phyloP scores from a whole-genome alignment of 805 yeast species.

The Candida tammaniensis region DNA sequence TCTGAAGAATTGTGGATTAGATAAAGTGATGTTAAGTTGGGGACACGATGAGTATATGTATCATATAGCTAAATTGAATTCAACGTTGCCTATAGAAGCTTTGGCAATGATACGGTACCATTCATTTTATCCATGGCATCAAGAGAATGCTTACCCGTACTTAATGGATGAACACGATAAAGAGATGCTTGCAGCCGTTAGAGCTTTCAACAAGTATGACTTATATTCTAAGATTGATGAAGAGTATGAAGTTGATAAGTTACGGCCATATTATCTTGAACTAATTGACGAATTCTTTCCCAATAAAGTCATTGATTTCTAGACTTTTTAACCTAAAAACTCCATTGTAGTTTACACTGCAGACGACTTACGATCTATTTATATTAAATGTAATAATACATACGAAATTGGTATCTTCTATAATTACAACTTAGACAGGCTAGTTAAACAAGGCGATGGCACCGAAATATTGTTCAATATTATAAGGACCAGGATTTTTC shows the following conservation, averaged over 20 bases:
- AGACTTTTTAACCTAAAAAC: constrained; percentile 7
- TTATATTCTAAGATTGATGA: constrained; percentile 60
- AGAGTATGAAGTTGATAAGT: constrained; percentile 44
- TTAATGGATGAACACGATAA: constrained; percentile 63
- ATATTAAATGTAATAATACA: not conserved
- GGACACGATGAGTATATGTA: constrained; percentile 81
- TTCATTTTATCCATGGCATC: constrained; percentile 76
- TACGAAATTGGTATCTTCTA: constrained; percentile 1
- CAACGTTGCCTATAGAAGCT: constrained; percentile 62
- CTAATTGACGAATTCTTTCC: constrained; percentile 71
- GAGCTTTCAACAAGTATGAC: constrained; percentile 67
- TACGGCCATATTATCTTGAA: constrained; percentile 58
- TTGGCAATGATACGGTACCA: constrained; percentile 75
- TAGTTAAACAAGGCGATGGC: constrained; percentile 39
- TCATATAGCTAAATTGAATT: constrained; percentile 63
- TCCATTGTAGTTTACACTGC: not conserved
- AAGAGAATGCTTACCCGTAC: constrained; percentile 62
- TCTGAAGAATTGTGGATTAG: constrained; percentile 61
- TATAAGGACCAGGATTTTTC: constrained; percentile 82
- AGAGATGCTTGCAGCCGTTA: constrained; percentile 60
- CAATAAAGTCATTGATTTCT: constrained; percentile 52
- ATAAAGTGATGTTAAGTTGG: constrained; percentile 71
- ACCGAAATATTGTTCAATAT: constrained; percentile 88
- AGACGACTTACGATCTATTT: no score
- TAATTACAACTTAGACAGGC: not conserved